Percentiles rank a stretch among this genome's conserved stretches.
Conservation (phyloP, 1,284 basidiomycete genomes). For the Lignosus rhinocerotis region DNA sequence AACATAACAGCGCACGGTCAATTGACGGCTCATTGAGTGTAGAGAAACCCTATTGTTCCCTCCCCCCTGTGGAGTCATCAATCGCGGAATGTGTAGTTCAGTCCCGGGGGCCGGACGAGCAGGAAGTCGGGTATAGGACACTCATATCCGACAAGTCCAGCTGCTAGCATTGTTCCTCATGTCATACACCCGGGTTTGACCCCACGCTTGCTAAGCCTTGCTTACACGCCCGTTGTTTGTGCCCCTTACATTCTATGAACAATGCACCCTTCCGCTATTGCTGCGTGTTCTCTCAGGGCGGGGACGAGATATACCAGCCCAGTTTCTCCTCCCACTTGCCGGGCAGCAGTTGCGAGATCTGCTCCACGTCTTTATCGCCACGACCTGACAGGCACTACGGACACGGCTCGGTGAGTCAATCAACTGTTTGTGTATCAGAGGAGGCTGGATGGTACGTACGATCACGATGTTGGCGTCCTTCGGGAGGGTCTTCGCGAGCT, state of each 20-base stretch:
- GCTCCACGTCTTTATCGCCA: conserved; percentile 94
- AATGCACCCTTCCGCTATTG: conserved; percentile 13
- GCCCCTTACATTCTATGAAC: neutral
- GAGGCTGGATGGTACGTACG: conserved; percentile 45
- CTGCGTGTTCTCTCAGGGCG: neutral
- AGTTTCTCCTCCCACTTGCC: conserved; percentile 87
- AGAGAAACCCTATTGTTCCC: neutral
- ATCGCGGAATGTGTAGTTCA: neutral
- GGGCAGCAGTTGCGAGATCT: conserved; percentile 82
- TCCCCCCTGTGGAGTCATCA: neutral
- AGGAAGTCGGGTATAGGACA: neutral
- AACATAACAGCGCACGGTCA: neutral
- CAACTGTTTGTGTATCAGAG: conserved; percentile 1
- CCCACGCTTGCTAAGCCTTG: no score
- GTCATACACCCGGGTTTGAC: no score
- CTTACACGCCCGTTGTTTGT: neutral
- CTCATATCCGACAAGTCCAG: neutral
- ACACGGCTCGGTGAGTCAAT: neutral
- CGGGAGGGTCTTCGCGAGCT: conserved; percentile 82
- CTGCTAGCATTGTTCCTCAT: neutral
- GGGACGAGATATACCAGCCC: conserved; percentile 73
- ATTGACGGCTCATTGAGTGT: no score
- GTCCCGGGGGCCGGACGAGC: neutral
- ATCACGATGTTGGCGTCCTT: conserved; percentile 90
- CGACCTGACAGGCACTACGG: conserved; percentile 82